Evolutionary conservation across 2,329 filamentous ascomycete genomes (phyloP).

Genomic region (Pseudogymnoascus sp.): DNA sequence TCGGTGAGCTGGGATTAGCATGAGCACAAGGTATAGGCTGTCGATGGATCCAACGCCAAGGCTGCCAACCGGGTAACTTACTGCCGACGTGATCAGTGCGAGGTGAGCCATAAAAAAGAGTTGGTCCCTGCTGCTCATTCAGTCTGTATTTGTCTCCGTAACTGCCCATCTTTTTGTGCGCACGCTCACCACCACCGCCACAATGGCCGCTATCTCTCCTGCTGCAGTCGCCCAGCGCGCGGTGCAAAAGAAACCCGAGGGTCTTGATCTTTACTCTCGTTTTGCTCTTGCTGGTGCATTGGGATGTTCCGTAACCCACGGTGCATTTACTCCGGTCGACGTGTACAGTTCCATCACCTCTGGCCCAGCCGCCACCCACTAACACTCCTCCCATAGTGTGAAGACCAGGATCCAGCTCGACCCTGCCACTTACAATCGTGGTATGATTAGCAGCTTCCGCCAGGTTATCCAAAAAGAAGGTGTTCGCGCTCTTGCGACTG

Average conservation of each 20-base stretch:
- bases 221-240: neutral
- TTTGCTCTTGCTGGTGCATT: conserved; percentile 96
- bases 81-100: neutral
- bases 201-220: conserved; percentile 21
- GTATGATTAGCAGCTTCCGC: conserved; percentile 77
- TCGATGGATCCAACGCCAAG: neutral
- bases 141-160: neutral
- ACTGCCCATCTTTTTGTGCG: neutral
- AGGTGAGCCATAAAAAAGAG: neutral
- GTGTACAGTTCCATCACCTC: conserved; percentile 62
- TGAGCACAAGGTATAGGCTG: neutral
- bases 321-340: conserved; percentile 93
- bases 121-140: neutral
- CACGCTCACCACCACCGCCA: neutral
- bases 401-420: conserved; percentile 95
- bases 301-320: conserved; percentile 98
- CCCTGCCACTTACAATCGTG: conserved; percentile 79
- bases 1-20: neutral
- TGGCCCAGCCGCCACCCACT: conserved; percentile 14
- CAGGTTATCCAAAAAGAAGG: conserved; percentile 80
- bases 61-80: neutral
- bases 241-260: conserved; percentile 41
- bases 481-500: conserved; percentile 76
- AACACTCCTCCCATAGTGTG: conserved; percentile 50
- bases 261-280: conserved; percentile 76